Base-by-base conservation (phyloP, 768 basidiomycete species). In the Suillus hirtellus region DNA sequence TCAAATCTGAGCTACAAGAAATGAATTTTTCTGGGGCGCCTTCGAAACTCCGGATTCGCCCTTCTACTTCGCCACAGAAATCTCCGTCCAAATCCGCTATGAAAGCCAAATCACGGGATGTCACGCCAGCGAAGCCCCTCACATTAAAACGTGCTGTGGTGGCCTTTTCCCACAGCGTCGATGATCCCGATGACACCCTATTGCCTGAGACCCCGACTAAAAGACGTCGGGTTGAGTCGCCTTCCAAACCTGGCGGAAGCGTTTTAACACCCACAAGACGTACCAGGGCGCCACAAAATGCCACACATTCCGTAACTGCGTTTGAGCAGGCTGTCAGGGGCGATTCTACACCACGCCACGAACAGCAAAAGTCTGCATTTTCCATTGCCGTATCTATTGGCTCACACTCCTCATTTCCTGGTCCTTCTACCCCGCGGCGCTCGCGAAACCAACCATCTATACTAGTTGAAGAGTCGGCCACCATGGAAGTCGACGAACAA, bases 161-260 rank as follows among this genome's bases (percentile, higher is more conserved):
- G 3, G 59, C 58, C 3, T 70, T 73, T 3, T 61, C 63, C 4
- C 60, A 37, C 14, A 21, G 54, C 10, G 67, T 67, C 7, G 54
- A 69, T 59, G 65, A 43, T 2, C 35, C 53, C 6, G 50, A 77
- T 60, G 17, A 72, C 21, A 46, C 73, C 34, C 31, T 75, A 64
- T 61, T 78, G 60, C 79, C 80, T 5, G 73, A 75, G 59, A 79
- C 83, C 6, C 83, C 82, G 0, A 77, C 74, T 40, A 84, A 83
- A 65, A 80, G 72, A 66, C 74, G 75, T 43, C 81, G 75, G 61
- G 54, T 73, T 3, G 74, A 74, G 9, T 55, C 67, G 9, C 59
- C 66, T n/a, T 60, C 70, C 1, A 71, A 72, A 46, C 60, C 64
- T 19, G 59, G 64, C 15, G 64, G 64, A 8, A 66, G 60, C 14